Conservation (phyloP, 257 asterid genomes). For the Solanum pinnatisectum region DNA sequence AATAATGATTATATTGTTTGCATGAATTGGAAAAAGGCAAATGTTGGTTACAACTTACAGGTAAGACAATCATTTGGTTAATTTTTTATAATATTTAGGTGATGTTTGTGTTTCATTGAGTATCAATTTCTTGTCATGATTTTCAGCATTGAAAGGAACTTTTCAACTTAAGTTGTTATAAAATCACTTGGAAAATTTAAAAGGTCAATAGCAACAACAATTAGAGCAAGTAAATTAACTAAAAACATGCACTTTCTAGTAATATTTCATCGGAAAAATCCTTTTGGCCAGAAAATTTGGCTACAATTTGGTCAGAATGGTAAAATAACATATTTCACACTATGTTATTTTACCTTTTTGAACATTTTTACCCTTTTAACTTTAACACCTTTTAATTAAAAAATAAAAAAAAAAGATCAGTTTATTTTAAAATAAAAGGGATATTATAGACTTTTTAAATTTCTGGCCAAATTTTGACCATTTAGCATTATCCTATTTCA, state of each 20-base stretch:
- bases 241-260: neutral
- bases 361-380: too few species aligned
- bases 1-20: neutral
- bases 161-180: slow-evolving; percentile 18
- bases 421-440: too few species aligned
- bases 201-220: neutral
- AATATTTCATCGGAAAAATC: too few species aligned
- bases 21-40: neutral
- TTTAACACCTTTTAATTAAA: too few species aligned
- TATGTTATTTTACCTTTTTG: too few species aligned
- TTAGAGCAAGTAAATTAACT: neutral
- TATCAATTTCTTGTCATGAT: neutral
- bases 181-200: neutral
- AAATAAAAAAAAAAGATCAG: too few species aligned
- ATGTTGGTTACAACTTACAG: neutral
- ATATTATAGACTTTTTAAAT: too few species aligned
- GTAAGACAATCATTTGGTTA: slow-evolving; percentile 1
- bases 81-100: slow-evolving; percentile 9
- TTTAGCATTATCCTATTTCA: neutral
- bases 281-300: too few species aligned
- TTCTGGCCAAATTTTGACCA: too few species aligned
- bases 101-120: slow-evolving; percentile 13
- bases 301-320: too few species aligned
- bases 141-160: slow-evolving; percentile 12
- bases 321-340: too few species aligned